Evolutionary conservation across 2,329 filamentous ascomycete species (phyloP).

Genomic region (Akanthomyces lecanii): DNA sequence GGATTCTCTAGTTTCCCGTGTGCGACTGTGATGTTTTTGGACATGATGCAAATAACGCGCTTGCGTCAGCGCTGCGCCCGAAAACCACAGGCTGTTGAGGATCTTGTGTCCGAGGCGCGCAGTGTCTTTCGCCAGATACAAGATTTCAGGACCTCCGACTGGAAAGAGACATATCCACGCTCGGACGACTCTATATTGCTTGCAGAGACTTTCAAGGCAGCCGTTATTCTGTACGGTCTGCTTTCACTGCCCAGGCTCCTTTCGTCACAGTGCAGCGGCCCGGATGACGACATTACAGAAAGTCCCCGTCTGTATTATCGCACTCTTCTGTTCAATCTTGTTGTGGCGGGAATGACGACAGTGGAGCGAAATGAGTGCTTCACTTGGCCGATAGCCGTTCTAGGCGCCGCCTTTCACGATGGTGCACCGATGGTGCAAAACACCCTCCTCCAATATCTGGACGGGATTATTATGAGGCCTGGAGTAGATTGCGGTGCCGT

Average conservation of each 20-base stretch:
- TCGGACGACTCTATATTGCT: neutral
- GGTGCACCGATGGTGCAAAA: neutral
- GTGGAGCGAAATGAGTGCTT: neutral
- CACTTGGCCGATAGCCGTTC: neutral
- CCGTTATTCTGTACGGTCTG: neutral
- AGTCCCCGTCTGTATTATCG: neutral
- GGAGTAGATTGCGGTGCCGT: neutral
- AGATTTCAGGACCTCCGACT: neutral
- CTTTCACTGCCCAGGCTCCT: neutral
- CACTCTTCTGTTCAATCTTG: neutral
- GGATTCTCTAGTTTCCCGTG: too few species aligned
- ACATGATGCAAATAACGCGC: too few species aligned
- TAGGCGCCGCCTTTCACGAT: neutral
- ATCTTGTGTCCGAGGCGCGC: too few species aligned
- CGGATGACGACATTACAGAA: too few species aligned
- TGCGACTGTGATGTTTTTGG: too few species aligned
- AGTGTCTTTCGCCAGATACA: too few species aligned
- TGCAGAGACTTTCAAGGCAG: neutral
- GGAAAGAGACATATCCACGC: neutral
- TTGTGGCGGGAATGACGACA: too few species aligned
- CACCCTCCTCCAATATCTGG: neutral
- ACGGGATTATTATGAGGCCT: neutral
- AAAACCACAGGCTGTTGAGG: too few species aligned
- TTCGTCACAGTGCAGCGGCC: too few species aligned
- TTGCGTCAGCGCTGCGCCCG: too few species aligned